Percentiles rank a stretch among this genome's conserved stretches.
Evolutionary conservation across 1,284 basidiomycete species (phyloP).

Genomic region (Irpex sp.): DNA sequence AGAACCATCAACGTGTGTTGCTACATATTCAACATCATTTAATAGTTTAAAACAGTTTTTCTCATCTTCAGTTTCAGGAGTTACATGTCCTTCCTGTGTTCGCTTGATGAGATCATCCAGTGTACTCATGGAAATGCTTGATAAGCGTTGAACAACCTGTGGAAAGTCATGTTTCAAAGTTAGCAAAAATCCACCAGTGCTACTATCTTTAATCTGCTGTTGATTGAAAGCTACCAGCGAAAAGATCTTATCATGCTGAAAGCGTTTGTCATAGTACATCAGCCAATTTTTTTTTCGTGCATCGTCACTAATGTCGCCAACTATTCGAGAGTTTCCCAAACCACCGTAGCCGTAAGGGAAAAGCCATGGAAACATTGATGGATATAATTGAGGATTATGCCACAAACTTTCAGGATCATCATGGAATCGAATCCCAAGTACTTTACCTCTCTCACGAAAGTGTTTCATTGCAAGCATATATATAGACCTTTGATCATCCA

Average conservation of each 20-base stretch:
- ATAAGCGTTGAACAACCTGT: background rate
- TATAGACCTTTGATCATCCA: background rate
- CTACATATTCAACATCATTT: background rate
- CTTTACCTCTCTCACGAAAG: background rate
- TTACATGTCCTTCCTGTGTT: background rate
- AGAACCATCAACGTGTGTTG: background rate
- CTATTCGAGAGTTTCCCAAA: conserved; percentile 17
- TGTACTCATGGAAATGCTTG: background rate
- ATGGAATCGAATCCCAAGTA: conserved; percentile 18
- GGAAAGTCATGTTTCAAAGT: background rate
- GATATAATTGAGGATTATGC: conserved; percentile 28
- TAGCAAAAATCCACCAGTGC: background rate
- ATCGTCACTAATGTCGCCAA: too few relatives aligned
- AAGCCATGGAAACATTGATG: conserved; percentile 33
- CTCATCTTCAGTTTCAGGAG: background rate
- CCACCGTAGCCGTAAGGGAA: conserved; percentile 35
- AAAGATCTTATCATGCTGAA: background rate
- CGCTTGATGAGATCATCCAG: background rate
- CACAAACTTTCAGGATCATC: conserved; percentile 23
- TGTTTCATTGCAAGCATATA: background rate
- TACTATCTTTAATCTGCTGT: background rate
- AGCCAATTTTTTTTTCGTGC: too few relatives aligned
- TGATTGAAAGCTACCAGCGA: background rate
- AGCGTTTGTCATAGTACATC: too few relatives aligned
- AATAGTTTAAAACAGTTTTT: background rate